Evolutionary conservation across 345 rosid genomes (phyloP), one percentile per base, ranked within the genome.

Genomic region (Eucalyptus pumila): DNA sequence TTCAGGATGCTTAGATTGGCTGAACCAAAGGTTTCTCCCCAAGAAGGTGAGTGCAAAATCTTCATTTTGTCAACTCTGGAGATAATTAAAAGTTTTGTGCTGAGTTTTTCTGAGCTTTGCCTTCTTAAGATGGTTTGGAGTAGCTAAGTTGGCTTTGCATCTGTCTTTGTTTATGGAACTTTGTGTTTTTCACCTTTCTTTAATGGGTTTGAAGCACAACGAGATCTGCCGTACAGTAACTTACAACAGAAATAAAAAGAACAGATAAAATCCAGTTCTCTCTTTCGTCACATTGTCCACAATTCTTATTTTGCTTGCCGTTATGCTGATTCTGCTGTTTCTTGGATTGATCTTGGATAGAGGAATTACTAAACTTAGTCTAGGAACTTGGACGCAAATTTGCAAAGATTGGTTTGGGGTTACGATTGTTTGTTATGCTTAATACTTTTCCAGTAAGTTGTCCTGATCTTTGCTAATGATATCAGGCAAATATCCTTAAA

Each of bases 11-110:
- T 90, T 87, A 87, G 87, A 48, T 51, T 93, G 81, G 90, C 90
- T 54, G 94, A 92, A 86, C 90, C 93, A 16, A 93, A 91, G 91
- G 89, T 96, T 91, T 95, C 95, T 14, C 93, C 93, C 56, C 91
- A 89, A 48, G 97, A 94, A 94, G 97, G 98, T 94, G 42, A 48
- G 93, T 37, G 27, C 50, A 24, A 24, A 67, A 49, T 34, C 42
- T 30, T 51, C 26, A 86, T 37, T 37, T 76, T 40, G 47, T 21
- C 42, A 72, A 19, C 45, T 72, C 42, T 21, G 83, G 83, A 19
- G 83, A 4, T 76, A 21, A 11, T 76, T 37, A 11, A 3, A 37
- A 19, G 83, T 76, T 76, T 76, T 21, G 2, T 40, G 47, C 15
- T 76, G 47, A 40, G 83, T 37, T 76, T 76, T 76, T 76, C 47